These are phyloP conservation scores for Russula emetica DNA, from an alignment of 768 basidiomycete species.

Conservation along the genomic window DNA sequence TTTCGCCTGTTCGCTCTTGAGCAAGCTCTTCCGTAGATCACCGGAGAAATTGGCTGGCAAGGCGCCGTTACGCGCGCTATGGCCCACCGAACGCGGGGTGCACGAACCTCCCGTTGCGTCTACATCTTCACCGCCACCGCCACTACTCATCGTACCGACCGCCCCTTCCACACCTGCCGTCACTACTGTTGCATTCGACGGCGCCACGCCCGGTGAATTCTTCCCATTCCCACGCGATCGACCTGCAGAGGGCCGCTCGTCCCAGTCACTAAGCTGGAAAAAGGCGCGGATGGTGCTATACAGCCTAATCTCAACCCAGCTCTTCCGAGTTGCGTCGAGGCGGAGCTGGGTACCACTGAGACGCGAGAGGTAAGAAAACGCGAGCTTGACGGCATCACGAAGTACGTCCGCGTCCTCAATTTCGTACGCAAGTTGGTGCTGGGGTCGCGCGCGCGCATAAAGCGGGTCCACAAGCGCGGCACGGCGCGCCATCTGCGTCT, in stretches of 20 bases:
- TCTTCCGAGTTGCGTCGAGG: slow-evolving; percentile 66
- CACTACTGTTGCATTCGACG: slow-evolving; percentile 5
- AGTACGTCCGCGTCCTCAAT: slow-evolving; percentile 72
- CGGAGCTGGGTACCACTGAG: slow-evolving; percentile 83
- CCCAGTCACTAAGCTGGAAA: slow-evolving; percentile 38
- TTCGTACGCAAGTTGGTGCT: slow-evolving; percentile 77
- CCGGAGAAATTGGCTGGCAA: slow-evolving; percentile 35
- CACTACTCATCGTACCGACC: not conserved
- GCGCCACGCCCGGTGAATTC: not conserved
- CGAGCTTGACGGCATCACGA: slow-evolving; percentile 84
- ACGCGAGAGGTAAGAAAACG: slow-evolving; percentile 87
- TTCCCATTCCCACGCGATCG: slow-evolving; percentile 15
- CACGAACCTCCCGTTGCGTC: not conserved
- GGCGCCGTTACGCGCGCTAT: slow-evolving; percentile 14
- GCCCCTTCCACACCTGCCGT: not conserved
- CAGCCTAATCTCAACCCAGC: slow-evolving; percentile 77
- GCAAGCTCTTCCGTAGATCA: slow-evolving; percentile 71
- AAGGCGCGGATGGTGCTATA: slow-evolving; percentile 73
- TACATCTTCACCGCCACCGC: slow-evolving; percentile 4
- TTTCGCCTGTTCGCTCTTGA: slow-evolving; percentile 83
- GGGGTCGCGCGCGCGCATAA: slow-evolving; percentile 55
- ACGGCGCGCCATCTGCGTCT: slow-evolving; percentile 74
- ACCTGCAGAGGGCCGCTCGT: slow-evolving; percentile 14
- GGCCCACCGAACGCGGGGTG: slow-evolving; percentile 4
- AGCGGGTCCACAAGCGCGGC: slow-evolving; percentile 54